These are phyloP conservation scores for Paraglomus occultum DNA, from an alignment of 192 early-diverging fungal species.

Conservation along the genomic window DNA sequence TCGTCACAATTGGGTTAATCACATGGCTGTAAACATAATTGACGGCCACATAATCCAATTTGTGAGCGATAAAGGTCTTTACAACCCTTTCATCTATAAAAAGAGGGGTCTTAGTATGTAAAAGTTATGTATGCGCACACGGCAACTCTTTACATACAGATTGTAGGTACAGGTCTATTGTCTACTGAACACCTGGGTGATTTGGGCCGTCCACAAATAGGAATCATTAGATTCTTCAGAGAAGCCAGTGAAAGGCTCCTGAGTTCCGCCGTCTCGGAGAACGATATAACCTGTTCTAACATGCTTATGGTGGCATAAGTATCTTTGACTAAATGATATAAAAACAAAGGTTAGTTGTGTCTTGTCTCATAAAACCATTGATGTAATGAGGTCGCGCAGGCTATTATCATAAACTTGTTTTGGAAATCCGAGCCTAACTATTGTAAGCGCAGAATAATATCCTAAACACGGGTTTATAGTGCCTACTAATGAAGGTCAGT, in stretches of 20 bases:
- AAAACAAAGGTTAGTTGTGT: not conserved
- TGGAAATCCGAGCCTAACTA: too few relatives aligned
- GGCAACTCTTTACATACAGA: not conserved
- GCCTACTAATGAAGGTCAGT: too few relatives aligned
- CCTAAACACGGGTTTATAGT: too few relatives aligned
- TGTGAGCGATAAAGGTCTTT: slow-evolving; percentile 56
- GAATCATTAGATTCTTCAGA: slow-evolving; percentile 63
- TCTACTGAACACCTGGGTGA: slow-evolving; percentile 38
- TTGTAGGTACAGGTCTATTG: slow-evolving; percentile 10
- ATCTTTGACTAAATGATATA: slow-evolving; percentile 56
- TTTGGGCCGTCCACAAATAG: slow-evolving; percentile 52
- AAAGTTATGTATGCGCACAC: not conserved
- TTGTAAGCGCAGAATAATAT: too few relatives aligned
- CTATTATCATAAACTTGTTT: too few relatives aligned
- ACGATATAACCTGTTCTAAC: slow-evolving; percentile 51
- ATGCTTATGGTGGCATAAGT: slow-evolving; percentile 61
- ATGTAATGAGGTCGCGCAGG: too few relatives aligned
- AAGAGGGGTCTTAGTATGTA: not conserved
- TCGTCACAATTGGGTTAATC: slow-evolving; percentile 78
- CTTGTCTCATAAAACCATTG: too few relatives aligned
- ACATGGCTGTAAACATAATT: slow-evolving; percentile 73
- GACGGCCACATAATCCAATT: slow-evolving; percentile 67
- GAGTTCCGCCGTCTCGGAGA: slow-evolving; percentile 41
- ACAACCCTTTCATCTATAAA: slow-evolving; percentile 50
- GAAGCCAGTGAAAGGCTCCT: slow-evolving; percentile 46